phyloP scores from a whole-genome alignment of 768 basidiomycete genomes.

The Kwoniella sp. region DNA sequence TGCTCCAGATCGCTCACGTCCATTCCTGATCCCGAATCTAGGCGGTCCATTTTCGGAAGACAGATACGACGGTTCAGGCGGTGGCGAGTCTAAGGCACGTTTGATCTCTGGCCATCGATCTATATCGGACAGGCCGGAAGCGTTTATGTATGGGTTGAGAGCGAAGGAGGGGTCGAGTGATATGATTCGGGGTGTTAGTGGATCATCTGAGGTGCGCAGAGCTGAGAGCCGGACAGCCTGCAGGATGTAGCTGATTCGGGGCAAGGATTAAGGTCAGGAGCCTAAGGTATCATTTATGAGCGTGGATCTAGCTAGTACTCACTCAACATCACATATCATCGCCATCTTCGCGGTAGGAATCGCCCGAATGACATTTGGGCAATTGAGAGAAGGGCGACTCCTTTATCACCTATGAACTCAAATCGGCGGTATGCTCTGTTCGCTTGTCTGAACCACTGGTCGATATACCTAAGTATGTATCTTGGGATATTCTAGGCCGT shows the following conservation, averaged over 20 bases:
- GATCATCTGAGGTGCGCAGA: conserved; percentile 84
- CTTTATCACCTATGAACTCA: no score
- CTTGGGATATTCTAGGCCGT: no score
- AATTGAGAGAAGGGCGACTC: neutral
- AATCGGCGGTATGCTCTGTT: no score
- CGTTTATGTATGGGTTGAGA: conserved; percentile 79
- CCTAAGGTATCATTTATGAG: neutral
- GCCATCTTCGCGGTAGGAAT: conserved; percentile 42
- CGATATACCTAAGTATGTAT: no score
- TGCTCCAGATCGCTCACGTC: conserved; percentile 26
- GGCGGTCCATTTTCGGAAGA: conserved; percentile 55
- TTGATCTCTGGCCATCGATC: conserved; percentile 84
- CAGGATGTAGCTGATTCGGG: conserved; percentile 66
- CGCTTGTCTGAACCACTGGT: no score
- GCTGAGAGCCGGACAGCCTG: conserved; percentile 83
- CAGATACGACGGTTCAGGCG: conserved; percentile 65
- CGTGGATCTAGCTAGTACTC: conserved; percentile 21
- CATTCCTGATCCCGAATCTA: conserved; percentile 57
- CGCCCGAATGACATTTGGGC: neutral
- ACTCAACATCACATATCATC: conserved; percentile 54
- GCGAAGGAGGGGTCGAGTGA: conserved; percentile 72
- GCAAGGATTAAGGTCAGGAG: neutral
- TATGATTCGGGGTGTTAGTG: conserved; percentile 78
- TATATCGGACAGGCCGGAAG: conserved; percentile 74
- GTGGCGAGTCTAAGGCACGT: conserved; percentile 61